These are phyloP conservation scores for Oryza meyeriana DNA, from an alignment of 176 grass and related monocot species.

Conservation along the genomic window DNA sequence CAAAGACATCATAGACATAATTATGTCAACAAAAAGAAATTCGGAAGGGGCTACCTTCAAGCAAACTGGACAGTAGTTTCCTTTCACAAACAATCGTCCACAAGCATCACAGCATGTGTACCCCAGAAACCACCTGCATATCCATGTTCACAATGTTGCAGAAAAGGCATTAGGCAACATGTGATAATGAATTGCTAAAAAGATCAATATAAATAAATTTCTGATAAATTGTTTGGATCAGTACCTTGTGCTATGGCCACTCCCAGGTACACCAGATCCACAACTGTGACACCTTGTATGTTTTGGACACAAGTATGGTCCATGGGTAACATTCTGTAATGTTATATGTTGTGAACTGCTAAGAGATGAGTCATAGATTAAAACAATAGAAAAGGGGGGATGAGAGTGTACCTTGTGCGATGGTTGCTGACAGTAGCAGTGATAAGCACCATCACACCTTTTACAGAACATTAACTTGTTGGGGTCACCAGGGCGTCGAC, in stretches of 20 bases:
- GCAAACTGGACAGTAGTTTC: constrained; percentile 98
- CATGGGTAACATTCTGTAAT: constrained; percentile 87
- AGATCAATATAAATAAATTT: constrained; percentile 19
- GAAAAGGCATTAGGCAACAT: not conserved
- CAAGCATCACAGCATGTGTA: constrained; percentile 99
- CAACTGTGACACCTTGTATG: constrained; percentile 99
- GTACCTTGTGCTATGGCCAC: constrained; percentile 97
- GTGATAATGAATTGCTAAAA: constrained; percentile 14
- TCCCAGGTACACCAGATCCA: constrained; percentile 93
- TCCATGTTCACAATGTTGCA: constrained; percentile 19
- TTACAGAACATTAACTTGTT: constrained; percentile 99
- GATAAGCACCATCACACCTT: constrained; percentile 96
- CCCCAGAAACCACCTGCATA: constrained; percentile 94
- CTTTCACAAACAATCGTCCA: constrained; percentile 97
- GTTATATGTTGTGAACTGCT: constrained; percentile 21
- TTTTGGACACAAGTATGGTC: constrained; percentile 93
- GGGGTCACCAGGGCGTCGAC: constrained; percentile 86
- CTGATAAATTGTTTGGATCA: not conserved
- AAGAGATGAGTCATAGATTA: not conserved
- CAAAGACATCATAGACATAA: not conserved
- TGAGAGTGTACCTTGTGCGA: constrained; percentile 77
- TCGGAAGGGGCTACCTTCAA: constrained; percentile 65
- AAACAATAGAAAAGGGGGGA: not conserved
- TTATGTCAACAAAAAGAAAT: constrained; percentile 1
- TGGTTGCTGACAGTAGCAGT: constrained; percentile 98